Base-by-base conservation (phyloP, 192 early-diverging fungal genomes). In the Gonapodya sp. region DNA sequence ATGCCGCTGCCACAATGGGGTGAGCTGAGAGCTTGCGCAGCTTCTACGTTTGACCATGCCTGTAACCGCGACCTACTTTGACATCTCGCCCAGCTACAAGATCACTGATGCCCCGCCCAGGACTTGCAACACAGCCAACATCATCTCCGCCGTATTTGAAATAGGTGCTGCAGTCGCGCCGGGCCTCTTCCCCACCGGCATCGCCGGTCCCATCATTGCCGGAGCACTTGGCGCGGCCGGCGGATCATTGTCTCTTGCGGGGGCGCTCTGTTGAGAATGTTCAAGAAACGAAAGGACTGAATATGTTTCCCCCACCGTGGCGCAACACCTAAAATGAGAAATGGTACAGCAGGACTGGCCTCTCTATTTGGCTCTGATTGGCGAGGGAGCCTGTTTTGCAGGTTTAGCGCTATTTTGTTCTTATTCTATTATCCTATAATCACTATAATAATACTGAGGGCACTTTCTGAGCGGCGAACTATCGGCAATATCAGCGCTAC, bases 401-500 rank as follows among this genome's bases (percentile, higher is more conserved):
- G n/a, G n/a, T n/a, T n/a, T n/a, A n/a, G n/a, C n/a, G n/a, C n/a
- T n/a, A n/a, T n/a, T n/a, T n/a, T n/a, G n/a, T n/a, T n/a, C n/a
- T n/a, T n/a, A n/a, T n/a, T n/a, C n/a, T n/a, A n/a, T n/a, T n/a
- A n/a, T n/a, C n/a, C n/a, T n/a, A n/a, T n/a, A n/a, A n/a, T n/a
- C n/a, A n/a, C n/a, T n/a, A n/a, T n/a, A n/a, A n/a, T n/a, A n/a
- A n/a, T n/a, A n/a, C n/a, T n/a, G n/a, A n/a, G n/a, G n/a, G 46
- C 46, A 64, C 24, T 64, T 64, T 64, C 46, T 64, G 46, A 64
- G 8, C 46, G 46, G 46, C 46, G 46, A 64, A 64, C 46, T 64
- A 64, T 64, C 46, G 46, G 46, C 46, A 64, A 64, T 64, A 64
- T 64, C 46, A 64, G 46, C 46, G 46, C 46, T 64, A 64, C 46